A percentile compares a stretch with the other conserved stretches of the same genome.
These are phyloP conservation scores for Talaromyces albobiverticillius DNA, from an alignment of 2,329 filamentous ascomycete genomes.

Conservation along the genomic window DNA sequence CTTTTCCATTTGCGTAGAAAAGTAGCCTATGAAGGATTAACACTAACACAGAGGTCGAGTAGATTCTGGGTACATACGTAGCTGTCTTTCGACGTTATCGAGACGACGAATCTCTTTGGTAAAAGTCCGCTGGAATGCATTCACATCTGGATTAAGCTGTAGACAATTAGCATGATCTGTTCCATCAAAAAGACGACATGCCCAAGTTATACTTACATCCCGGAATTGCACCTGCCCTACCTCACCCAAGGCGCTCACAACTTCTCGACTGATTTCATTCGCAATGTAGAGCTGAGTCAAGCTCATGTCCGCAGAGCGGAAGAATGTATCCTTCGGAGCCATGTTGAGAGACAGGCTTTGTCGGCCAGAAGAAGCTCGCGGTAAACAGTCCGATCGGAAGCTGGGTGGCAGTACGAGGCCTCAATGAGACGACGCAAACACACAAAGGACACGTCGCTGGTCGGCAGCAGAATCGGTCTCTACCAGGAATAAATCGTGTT, in stretches of 20 bases:
- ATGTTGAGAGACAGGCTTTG: conserved; percentile 40
- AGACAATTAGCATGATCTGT: conserved; percentile 7
- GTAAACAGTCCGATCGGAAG: background rate
- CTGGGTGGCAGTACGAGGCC: background rate
- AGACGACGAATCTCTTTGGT: conserved; percentile 96
- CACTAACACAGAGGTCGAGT: conserved; percentile 18
- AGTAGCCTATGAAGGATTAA: conserved; percentile 65
- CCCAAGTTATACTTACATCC: conserved; percentile 67
- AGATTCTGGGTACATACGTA: conserved; percentile 62
- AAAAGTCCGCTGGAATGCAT: conserved; percentile 94
- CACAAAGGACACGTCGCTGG: background rate
- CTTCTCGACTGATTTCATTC: conserved; percentile 97
- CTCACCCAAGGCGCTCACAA: conserved; percentile 93
- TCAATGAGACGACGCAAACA: background rate
- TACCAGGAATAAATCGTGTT: background rate
- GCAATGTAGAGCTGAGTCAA: conserved; percentile 99
- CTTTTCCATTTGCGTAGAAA: conserved; percentile 94
- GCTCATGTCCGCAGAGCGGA: conserved; percentile 99
- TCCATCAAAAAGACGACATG: too few species aligned
- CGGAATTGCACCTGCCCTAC: conserved; percentile 94
- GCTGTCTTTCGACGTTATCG: conserved; percentile 96
- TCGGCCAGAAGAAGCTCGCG: background rate
- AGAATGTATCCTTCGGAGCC: conserved; percentile 83
- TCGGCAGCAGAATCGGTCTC: conserved; percentile 5
- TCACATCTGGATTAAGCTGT: conserved; percentile 88